A percentile compares a stretch with the other conserved stretches of the same genome.
Conservation (phyloP, 768 basidiomycete species). For the Arthromyces matolae region DNA sequence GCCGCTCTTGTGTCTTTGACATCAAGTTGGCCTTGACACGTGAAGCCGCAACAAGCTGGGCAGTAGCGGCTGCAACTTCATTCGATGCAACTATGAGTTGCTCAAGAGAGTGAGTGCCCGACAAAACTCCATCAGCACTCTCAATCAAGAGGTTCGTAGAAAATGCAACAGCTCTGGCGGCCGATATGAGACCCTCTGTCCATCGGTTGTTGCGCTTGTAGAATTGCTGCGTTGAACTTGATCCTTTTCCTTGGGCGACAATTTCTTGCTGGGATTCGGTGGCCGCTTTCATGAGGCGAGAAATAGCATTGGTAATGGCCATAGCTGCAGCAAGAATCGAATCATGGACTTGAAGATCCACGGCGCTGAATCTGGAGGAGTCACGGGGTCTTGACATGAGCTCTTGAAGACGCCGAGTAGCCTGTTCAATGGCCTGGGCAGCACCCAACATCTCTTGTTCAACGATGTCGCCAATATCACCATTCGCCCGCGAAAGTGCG, state of each 20-base stretch:
- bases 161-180: slow-evolving; percentile 96
- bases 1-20: slow-evolving; percentile 96
- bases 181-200: slow-evolving; percentile 98
- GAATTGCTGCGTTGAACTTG: slow-evolving; percentile 91
- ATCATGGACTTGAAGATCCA: slow-evolving; percentile 97
- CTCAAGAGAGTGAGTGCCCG: slow-evolving; percentile 94
- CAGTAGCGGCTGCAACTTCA: slow-evolving; percentile 95
- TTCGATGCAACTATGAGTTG: slow-evolving; percentile 99
- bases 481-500: slow-evolving; percentile 72
- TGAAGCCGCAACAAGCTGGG: slow-evolving; percentile 97
- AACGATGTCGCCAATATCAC: slow-evolving; percentile 93
- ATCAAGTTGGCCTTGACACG: slow-evolving; percentile 97
- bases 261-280: slow-evolving; percentile 99
- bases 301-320: slow-evolving; percentile 94
- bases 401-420: slow-evolving; percentile 84
- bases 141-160: slow-evolving; percentile 95
- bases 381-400: slow-evolving; percentile 92
- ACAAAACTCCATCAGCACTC: slow-evolving; percentile 94
- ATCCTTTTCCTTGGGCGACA: slow-evolving; percentile 91
- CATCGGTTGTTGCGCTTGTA: slow-evolving; percentile 99
- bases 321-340: slow-evolving; percentile 91
- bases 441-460: slow-evolving; percentile 95
- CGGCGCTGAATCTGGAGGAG: slow-evolving; percentile 78
- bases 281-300: slow-evolving; percentile 90
- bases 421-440: slow-evolving; percentile 88